Conservation (phyloP, 1,139 yeast genomes). For the Komagataea norvegica region DNA sequence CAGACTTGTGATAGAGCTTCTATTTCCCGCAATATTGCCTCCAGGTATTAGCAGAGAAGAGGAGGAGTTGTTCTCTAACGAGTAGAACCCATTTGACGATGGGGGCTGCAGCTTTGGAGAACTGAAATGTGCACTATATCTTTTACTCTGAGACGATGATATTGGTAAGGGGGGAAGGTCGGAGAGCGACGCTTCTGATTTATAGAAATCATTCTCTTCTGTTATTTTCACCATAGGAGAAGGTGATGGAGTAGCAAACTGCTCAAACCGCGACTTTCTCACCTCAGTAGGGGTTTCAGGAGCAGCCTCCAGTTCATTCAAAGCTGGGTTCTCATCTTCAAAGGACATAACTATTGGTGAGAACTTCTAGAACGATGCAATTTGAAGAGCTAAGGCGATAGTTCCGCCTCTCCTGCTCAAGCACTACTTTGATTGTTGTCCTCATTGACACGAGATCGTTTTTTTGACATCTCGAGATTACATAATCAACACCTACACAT, state of each 20-base stretch:
- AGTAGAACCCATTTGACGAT: slow-evolving; percentile 13
- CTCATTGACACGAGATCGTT: too few relatives aligned
- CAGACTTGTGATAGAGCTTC: slow-evolving; percentile 23
- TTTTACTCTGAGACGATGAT: slow-evolving; percentile 16
- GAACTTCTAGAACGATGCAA: too few relatives aligned
- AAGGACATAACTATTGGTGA: too few relatives aligned
- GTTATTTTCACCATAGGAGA: slow-evolving; percentile 27
- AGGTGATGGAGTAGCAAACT: slow-evolving; percentile 16
- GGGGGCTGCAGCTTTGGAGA: slow-evolving; percentile 13
- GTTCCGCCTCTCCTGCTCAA: too few relatives aligned
- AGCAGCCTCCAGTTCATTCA: not conserved
- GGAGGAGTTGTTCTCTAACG: slow-evolving; percentile 22
- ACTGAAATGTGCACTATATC: slow-evolving; percentile 15
- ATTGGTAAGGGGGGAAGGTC: slow-evolving; percentile 20
- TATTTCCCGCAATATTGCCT: slow-evolving; percentile 26
- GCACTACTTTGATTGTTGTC: too few relatives aligned
- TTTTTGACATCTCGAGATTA: too few relatives aligned
- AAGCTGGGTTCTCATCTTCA: too few relatives aligned
- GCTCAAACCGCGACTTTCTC: slow-evolving; percentile 20
- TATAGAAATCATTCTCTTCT: slow-evolving; percentile 18
- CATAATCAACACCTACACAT: too few relatives aligned
- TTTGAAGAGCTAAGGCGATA: too few relatives aligned
- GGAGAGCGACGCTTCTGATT: slow-evolving; percentile 4
- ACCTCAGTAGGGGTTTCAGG: slow-evolving; percentile 6
- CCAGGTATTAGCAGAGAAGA: slow-evolving; percentile 24